Evolutionary conservation across 139 green algal genomes (phyloP).

Genomic region (Chlamydomonas sphaeroides): DNA sequence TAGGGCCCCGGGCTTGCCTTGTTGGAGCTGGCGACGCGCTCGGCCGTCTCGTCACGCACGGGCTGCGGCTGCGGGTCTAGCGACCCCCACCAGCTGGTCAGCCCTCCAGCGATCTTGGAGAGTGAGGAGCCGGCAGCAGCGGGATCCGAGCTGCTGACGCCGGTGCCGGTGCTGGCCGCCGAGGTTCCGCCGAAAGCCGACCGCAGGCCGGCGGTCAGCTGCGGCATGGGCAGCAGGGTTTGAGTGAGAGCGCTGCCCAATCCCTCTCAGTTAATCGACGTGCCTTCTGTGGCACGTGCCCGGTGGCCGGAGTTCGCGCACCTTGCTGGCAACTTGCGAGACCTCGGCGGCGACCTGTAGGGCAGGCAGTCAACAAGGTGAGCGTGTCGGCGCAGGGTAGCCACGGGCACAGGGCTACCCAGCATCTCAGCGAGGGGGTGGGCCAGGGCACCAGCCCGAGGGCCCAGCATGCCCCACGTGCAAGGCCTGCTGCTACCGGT

Average conservation of each 20-base stretch:
- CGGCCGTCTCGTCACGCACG: slow-evolving; percentile 37
- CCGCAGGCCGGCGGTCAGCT: slow-evolving; percentile 20
- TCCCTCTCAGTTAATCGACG: too few species aligned
- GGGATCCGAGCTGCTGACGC: background rate
- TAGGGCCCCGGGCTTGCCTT: too few species aligned
- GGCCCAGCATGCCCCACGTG: too few species aligned
- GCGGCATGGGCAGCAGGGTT: background rate
- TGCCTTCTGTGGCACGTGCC: too few species aligned
- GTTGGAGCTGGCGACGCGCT: slow-evolving; percentile 34
- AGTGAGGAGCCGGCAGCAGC: slow-evolving; percentile 13
- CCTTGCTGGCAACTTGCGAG: slow-evolving; percentile 19
- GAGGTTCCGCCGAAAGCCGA: slow-evolving; percentile 12
- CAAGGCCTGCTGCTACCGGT: background rate
- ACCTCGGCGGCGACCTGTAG: slow-evolving; percentile 28
- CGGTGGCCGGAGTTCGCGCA: background rate
- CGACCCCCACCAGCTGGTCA: slow-evolving; percentile 50
- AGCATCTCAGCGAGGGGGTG: too few species aligned
- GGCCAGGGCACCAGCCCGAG: too few species aligned
- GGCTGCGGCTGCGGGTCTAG: slow-evolving; percentile 35
- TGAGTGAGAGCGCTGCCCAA: too few species aligned
- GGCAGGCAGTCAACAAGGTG: too few species aligned
- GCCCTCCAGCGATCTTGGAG: slow-evolving; percentile 38
- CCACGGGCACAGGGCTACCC: too few species aligned
- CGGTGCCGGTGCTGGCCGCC: too few species aligned
- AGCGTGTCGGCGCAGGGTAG: too few species aligned